These are phyloP conservation scores for Phytophthora sojae DNA, from an alignment of 352 stramenopile species.

Conservation along the genomic window DNA sequence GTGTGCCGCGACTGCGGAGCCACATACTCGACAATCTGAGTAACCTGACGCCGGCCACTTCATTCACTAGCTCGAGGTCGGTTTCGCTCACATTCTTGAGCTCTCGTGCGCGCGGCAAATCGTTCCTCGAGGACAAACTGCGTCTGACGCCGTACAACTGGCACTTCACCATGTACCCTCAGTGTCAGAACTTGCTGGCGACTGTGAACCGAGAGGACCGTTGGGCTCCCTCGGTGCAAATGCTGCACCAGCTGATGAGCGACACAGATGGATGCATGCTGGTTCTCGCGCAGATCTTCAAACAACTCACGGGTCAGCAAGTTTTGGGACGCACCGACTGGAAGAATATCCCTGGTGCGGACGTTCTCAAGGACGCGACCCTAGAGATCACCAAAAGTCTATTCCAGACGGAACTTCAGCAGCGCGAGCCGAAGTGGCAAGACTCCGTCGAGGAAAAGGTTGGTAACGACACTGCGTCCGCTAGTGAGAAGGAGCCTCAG, in stretches of 20 bases:
- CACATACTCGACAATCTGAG: constrained; percentile 58
- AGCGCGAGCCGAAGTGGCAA: constrained; percentile 49
- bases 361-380: constrained; percentile 51
- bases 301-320: constrained; percentile 54
- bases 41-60: constrained; percentile 29
- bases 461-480: constrained; percentile 20
- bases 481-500: constrained; percentile 39
- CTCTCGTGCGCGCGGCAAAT: constrained; percentile 42
- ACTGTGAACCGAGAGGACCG: constrained; percentile 55
- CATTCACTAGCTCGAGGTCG: constrained; percentile 30
- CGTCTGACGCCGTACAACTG: constrained; percentile 66
- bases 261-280: constrained; percentile 50
- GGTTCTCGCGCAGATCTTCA: constrained; percentile 63
- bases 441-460: constrained; percentile 40
- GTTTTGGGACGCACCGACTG: constrained; percentile 64
- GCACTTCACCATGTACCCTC: constrained; percentile 53
- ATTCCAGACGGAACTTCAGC: constrained; percentile 50
- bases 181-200: constrained; percentile 57
- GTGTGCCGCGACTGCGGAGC: constrained; percentile 59
- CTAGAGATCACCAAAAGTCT: constrained; percentile 51
- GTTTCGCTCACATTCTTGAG: constrained; percentile 30
- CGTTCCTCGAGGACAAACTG: constrained; percentile 50
- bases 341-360: constrained; percentile 64
- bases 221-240: constrained; percentile 41
- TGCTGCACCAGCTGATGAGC: constrained; percentile 45